Evolutionary conservation across 1,284 basidiomycete genomes (phyloP).

Genomic region (Somion occarium): DNA sequence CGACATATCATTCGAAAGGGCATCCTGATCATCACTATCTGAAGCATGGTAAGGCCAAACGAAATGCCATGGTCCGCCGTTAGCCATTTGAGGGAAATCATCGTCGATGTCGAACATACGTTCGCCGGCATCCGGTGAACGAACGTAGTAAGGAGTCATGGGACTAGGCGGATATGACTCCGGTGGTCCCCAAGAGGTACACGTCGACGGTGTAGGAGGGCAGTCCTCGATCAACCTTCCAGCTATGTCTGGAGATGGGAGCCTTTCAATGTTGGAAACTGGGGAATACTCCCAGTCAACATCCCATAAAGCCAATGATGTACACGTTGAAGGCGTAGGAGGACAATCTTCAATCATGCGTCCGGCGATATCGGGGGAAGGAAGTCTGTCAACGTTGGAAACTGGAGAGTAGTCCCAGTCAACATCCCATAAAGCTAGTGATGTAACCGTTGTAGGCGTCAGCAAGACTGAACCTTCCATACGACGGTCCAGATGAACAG

Average conservation of each 20-base stretch:
- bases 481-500: slow-evolving; percentile 52
- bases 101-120: slow-evolving; percentile 29
- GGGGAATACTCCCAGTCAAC: slow-evolving; percentile 27
- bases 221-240: slow-evolving; percentile 32
- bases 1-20: slow-evolving; percentile 4
- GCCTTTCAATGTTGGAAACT: slow-evolving; percentile 17
- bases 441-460: slow-evolving; percentile 45
- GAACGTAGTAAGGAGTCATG: slow-evolving; percentile 28
- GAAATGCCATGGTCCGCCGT: slow-evolving; percentile 10
- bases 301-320: slow-evolving; percentile 42
- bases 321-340: slow-evolving; percentile 36
- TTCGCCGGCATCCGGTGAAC: slow-evolving; percentile 40
- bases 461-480: slow-evolving; percentile 53
- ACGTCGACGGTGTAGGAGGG: slow-evolving; percentile 36
- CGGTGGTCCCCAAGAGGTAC: slow-evolving; percentile 44
- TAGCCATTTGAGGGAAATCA: neutral
- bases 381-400: slow-evolving; percentile 23
- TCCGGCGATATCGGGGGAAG: slow-evolving; percentile 36
- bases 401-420: slow-evolving; percentile 25
- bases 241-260: slow-evolving; percentile 40
- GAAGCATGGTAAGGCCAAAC: slow-evolving; percentile 7
- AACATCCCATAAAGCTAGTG: slow-evolving; percentile 34
- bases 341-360: slow-evolving; percentile 48
- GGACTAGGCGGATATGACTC: slow-evolving; percentile 39
- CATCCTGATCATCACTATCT: neutral